A percentile compares a stretch with the other conserved stretches of the same genome.
phyloP scores from a whole-genome alignment of 176 grass and related monocot genomes.

The Alloteropsis semialata region DNA sequence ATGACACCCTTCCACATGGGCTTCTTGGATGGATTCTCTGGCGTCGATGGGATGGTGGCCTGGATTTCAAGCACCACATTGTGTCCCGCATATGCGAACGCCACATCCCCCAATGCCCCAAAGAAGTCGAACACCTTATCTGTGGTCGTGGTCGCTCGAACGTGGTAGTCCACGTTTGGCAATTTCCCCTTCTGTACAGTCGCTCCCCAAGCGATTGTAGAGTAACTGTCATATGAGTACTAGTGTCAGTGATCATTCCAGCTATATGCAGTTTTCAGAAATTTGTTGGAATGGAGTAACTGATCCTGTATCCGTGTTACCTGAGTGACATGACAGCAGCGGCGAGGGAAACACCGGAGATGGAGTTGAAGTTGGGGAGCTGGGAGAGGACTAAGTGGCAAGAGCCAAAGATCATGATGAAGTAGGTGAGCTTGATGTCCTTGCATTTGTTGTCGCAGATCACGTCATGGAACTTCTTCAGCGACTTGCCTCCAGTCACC shows the following conservation, averaged over 20 bases:
- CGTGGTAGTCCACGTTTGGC: slow-evolving; percentile 47
- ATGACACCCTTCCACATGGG: slow-evolving; percentile 94
- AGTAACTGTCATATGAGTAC: slow-evolving; percentile 48
- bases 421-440: slow-evolving; percentile 73
- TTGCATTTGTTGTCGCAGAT: slow-evolving; percentile 60
- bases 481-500: slow-evolving; percentile 82
- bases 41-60: slow-evolving; percentile 81
- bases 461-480: slow-evolving; percentile 78
- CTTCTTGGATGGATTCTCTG: slow-evolving; percentile 84
- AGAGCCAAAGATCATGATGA: slow-evolving; percentile 88
- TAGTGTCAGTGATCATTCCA: not conserved
- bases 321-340: slow-evolving; percentile 94
- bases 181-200: slow-evolving; percentile 55
- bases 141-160: slow-evolving; percentile 17
- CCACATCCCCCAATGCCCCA: slow-evolving; percentile 55
- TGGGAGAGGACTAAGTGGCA: slow-evolving; percentile 77
- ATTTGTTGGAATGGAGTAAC: not conserved
- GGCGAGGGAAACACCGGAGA: slow-evolving; percentile 79
- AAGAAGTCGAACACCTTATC: slow-evolving; percentile 69
- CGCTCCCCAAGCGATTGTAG: slow-evolving; percentile 83
- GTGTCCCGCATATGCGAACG: slow-evolving; percentile 79
- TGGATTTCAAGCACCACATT: slow-evolving; percentile 96
- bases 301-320: not conserved
- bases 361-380: slow-evolving; percentile 92
- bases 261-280: not conserved